Conservation (phyloP, 225 moss, liverwort and hornwort species). For the Thuidium tamariscinum region DNA sequence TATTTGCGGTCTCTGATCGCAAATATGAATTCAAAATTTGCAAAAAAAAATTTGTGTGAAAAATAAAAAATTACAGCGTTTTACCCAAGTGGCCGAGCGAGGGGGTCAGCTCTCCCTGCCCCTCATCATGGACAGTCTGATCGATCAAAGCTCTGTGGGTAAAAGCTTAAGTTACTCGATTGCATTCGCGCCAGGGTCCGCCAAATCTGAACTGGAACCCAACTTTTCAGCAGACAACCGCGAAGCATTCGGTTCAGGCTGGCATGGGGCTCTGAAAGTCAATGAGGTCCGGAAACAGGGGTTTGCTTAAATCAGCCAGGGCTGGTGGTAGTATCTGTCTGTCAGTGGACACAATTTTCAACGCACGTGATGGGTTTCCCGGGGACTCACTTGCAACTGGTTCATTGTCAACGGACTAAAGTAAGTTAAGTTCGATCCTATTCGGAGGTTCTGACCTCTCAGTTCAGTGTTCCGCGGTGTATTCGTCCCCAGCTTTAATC, state of each 20-base stretch:
- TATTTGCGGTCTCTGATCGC: no score
- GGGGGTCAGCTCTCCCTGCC: no score
- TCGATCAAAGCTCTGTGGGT: background rate
- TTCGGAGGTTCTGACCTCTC: no score
- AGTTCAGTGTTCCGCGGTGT: background rate
- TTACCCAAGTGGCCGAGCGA: no score
- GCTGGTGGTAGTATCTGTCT: background rate
- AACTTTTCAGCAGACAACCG: no score
- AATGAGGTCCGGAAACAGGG: background rate
- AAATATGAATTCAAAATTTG: no score
- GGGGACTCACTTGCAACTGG: background rate
- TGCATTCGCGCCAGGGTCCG: background rate
- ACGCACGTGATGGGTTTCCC: background rate
- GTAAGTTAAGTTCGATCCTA: background rate
- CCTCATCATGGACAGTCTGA: background rate
- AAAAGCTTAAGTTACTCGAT: background rate
- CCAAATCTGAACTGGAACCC: background rate
- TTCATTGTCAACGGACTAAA: background rate
- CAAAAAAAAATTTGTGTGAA: no score
- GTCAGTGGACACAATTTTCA: background rate
- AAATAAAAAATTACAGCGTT: no score
- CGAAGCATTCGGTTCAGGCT: no score
- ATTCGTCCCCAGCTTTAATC: background rate
- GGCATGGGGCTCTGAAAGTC: background rate
- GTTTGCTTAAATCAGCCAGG: no score